Conservation (phyloP, 208 protist species). For the Porcisia deanei region DNA sequence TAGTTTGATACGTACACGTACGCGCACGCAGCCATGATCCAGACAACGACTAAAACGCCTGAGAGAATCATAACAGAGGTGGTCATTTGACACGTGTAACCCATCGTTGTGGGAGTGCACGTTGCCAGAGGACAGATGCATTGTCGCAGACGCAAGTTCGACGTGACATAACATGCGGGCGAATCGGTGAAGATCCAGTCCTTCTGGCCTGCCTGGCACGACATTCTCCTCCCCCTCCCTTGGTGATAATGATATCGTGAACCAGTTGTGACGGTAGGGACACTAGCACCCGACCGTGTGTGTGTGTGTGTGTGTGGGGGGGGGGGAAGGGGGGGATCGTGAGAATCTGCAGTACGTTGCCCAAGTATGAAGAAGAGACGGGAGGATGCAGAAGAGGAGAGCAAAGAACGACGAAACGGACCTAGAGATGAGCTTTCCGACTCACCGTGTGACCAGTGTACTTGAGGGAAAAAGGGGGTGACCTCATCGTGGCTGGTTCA, state of each 20-base stretch:
- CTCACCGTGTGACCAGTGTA: neutral
- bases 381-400: neutral
- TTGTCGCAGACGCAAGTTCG: slow-evolving; percentile 57
- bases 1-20: slow-evolving; percentile 74
- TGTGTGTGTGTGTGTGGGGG: slow-evolving; percentile 4
- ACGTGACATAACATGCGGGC: slow-evolving; percentile 67
- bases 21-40: slow-evolving; percentile 55
- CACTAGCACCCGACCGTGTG: neutral
- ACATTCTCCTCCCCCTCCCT: slow-evolving; percentile 4
- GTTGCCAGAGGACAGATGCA: slow-evolving; percentile 83
- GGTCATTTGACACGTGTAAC: slow-evolving; percentile 63
- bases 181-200: slow-evolving; percentile 80
- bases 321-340: neutral
- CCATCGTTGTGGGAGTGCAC: slow-evolving; percentile 34
- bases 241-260: neutral
- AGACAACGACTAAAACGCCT: slow-evolving; percentile 58
- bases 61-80: slow-evolving; percentile 60
- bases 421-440: neutral
- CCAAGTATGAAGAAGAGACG: neutral
- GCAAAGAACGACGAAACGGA: neutral
- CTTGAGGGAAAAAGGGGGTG: neutral
- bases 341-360: neutral
- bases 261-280: neutral
- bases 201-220: slow-evolving; percentile 50
- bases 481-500: too few relatives aligned